Evolutionary conservation across 1,139 yeast species (phyloP).

Genomic region (Pneumocystis oryctolagi): DNA sequence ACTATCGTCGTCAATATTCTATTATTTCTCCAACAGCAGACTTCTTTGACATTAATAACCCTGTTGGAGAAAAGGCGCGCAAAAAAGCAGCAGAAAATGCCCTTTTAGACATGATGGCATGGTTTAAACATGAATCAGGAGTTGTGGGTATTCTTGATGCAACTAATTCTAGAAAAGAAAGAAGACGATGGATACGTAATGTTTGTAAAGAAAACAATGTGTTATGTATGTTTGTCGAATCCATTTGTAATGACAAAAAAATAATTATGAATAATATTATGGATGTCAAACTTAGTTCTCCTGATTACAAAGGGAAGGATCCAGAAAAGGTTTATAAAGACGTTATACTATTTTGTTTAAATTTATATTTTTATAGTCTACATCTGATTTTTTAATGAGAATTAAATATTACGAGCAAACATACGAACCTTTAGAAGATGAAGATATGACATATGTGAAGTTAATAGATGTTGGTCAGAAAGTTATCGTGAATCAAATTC

Average conservation of each 20-base stretch:
- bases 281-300: conserved; percentile 67
- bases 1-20: conserved; percentile 4
- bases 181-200: conserved; percentile 35
- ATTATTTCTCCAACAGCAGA: conserved; percentile 34
- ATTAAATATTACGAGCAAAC: conserved; percentile 74
- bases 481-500: conserved; percentile 78
- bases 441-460: conserved; percentile 37
- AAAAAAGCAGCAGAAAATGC: conserved; percentile 97
- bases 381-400: conserved; percentile 59
- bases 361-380: not conserved
- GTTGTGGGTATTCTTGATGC: conserved; percentile 94
- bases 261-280: conserved; percentile 71
- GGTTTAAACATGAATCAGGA: conserved; percentile 65
- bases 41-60: conserved; percentile 73
- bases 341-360: conserved; percentile 20
- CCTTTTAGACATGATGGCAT: conserved; percentile 66
- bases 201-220: conserved; percentile 29
- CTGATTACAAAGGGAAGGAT: conserved; percentile 81
- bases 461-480: conserved; percentile 85
- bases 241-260: conserved; percentile 65
- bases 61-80: conserved; percentile 47
- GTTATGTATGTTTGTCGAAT: conserved; percentile 70
- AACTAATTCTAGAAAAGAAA: conserved; percentile 67
- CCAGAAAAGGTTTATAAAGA: conserved; percentile 43
- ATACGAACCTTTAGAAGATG: conserved; percentile 68